Base-by-base conservation (phyloP, 805 yeast genomes). In the Schwanniomyces polymorphus region DNA sequence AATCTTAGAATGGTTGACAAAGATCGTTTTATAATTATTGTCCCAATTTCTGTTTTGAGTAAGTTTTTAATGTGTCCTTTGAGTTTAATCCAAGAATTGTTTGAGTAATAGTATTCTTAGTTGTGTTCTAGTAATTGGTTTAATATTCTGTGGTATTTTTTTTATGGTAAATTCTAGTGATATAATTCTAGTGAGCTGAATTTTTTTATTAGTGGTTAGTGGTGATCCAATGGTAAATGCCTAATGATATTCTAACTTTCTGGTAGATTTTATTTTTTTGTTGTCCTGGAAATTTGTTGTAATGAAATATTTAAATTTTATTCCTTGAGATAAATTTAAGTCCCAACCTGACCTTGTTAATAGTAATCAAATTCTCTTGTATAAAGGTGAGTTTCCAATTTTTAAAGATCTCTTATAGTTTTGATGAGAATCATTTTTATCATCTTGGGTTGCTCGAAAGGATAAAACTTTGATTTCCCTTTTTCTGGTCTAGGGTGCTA, bases 401-500 rank as follows among this genome's bases (percentile, higher is more conserved):
- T 31, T 31, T 12, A 12, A 31, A 14, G 5, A 31, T 16, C 35
- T 31, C 35, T 31, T 29, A 29, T 29, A 12, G 14, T 6, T 29
- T 16, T 29, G 21, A 14, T 14, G 5, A 31, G 21, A 31, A 31
- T 31, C 10, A 14, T 31, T 31, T 31, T 8, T 31, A 12, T 28
- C 14, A 28, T 37, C 39, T 37, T 37, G 27, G 39, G 9, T 37
- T 37, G 14, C 27, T 37, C 39, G 39, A 23, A 37, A 37, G 25
- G 25, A 18, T 37, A 37, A 37, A 18, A 27, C 39, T 37, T 37
- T 21, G 11, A 37, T 39, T 44, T 44, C 42, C 26, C 47, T 40
- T 44, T 27, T 40, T 40, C 35, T 44, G 47, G 47, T 44, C 47
- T 44, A 41, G 39, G 44, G 27, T 14, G 28, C 10, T 25, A 29